Evolutionary conservation across 305 asterid species (phyloP).

Genomic region (Plantago coronopus): DNA sequence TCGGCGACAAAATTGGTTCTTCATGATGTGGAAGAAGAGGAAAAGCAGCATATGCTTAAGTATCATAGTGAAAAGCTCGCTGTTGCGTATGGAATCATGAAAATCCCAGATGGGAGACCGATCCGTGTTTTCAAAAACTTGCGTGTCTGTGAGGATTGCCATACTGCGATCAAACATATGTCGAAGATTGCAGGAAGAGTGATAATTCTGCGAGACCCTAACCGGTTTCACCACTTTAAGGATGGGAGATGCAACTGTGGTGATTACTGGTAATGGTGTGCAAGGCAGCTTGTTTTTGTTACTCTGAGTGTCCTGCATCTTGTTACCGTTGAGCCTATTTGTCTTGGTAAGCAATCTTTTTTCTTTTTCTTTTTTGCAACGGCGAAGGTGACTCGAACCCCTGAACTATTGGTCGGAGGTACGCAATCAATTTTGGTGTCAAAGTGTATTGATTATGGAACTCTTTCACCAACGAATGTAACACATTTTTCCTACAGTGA

Average conservation of each 20-base stretch:
- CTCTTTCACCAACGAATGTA: too few species aligned
- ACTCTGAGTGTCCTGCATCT: too few species aligned
- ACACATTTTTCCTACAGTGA: too few species aligned
- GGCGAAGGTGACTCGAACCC: too few species aligned
- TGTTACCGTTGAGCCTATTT: too few species aligned
- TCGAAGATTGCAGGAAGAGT: slow-evolving; percentile 71
- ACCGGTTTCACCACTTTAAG: slow-evolving; percentile 85
- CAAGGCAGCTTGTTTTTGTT: background rate
- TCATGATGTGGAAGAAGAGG: slow-evolving; percentile 95
- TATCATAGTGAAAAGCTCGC: slow-evolving; percentile 88
- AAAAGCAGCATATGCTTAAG: slow-evolving; percentile 74
- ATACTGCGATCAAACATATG: slow-evolving; percentile 63
- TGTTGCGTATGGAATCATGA: slow-evolving; percentile 76
- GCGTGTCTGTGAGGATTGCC: slow-evolving; percentile 88
- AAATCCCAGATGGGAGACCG: slow-evolving; percentile 66
- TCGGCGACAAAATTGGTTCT: slow-evolving; percentile 73
- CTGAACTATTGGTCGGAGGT: too few species aligned
- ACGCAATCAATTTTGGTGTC: too few species aligned
- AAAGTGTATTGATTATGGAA: too few species aligned
- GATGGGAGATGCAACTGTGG: slow-evolving; percentile 83
- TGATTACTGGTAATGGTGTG: slow-evolving; percentile 67
- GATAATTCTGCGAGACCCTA: slow-evolving; percentile 75
- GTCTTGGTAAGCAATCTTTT: too few species aligned
- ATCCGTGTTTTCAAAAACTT: slow-evolving; percentile 78
- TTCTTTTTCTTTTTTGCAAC: too few species aligned